Evolutionary conservation across 2,329 filamentous ascomycete genomes (phyloP).

Genomic region (Ceratocystis huliohia): DNA sequence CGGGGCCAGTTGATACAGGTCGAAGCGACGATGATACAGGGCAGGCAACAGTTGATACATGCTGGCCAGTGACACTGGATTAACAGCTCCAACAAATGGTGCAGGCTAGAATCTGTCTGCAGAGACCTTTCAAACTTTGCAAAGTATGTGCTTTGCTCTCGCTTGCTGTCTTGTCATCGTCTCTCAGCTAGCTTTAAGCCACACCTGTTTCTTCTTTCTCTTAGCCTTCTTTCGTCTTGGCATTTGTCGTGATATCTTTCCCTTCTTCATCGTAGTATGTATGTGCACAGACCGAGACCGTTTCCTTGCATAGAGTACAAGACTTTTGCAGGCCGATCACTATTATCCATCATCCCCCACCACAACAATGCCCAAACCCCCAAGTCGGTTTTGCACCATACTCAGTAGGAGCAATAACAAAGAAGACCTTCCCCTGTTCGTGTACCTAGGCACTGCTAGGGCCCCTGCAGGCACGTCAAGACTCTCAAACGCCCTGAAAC

Average conservation of each 20-base stretch:
- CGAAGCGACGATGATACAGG: too few species aligned
- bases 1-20: too few species aligned
- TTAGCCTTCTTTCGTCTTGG: background rate
- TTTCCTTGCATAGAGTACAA: background rate
- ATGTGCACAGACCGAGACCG: conserved; percentile 1
- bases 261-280: background rate
- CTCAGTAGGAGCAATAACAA: too few species aligned
- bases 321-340: background rate
- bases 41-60: too few species aligned
- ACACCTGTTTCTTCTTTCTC: background rate
- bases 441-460: background rate
- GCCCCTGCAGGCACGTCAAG: background rate
- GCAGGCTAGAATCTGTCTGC: too few species aligned
- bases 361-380: too few species aligned
- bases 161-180: background rate
- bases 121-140: too few species aligned
- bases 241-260: background rate
- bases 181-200: background rate
- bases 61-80: too few species aligned
- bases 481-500: conserved; percentile 20
- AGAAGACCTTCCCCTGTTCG: too few species aligned
- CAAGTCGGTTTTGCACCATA: too few species aligned
- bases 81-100: too few species aligned
- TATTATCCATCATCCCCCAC: background rate
- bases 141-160: background rate